These are phyloP conservation scores for Ramaria rubella DNA, from an alignment of 768 basidiomycete species.

Conservation along the genomic window DNA sequence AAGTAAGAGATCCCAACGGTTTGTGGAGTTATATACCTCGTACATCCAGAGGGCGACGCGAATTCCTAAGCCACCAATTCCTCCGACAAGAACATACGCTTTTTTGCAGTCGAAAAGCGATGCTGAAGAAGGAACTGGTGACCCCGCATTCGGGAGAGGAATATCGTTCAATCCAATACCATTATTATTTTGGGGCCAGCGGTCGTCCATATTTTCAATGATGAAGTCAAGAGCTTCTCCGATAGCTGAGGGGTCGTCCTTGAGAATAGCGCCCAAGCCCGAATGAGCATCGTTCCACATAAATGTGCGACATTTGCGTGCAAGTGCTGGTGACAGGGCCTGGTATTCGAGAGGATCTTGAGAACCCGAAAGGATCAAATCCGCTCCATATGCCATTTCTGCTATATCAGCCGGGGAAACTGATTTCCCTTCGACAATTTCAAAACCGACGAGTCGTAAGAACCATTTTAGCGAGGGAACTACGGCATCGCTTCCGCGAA, in stretches of 20 bases:
- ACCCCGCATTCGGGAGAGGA: background rate
- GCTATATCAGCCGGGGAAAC: background rate
- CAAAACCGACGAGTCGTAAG: background rate
- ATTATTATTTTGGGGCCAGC: background rate
- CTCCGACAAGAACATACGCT: conserved; percentile 33
- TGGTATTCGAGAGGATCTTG: background rate
- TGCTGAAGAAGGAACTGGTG: conserved; percentile 8
- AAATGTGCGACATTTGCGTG: conserved; percentile 3
- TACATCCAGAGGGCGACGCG: conserved; percentile 40
- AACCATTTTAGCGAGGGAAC: background rate
- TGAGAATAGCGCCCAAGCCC: conserved; percentile 4
- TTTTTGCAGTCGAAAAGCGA: conserved; percentile 26
- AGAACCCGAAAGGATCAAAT: background rate
- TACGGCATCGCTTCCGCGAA: background rate
- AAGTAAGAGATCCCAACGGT: background rate
- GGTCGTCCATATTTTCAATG: background rate
- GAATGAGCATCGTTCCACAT: conserved; percentile 12
- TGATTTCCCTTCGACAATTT: background rate
- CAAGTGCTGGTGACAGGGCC: background rate
- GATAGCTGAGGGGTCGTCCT: conserved; percentile 11
- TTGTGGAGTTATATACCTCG: conserved; percentile 20
- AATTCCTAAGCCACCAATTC: conserved; percentile 33
- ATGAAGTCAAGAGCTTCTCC: conserved; percentile 14
- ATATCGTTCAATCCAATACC: background rate
- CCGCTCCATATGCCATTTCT: background rate